These are phyloP conservation scores for Pestalotiopsis sp. DNA, from an alignment of 2,329 filamentous ascomycete genomes.

Conservation along the genomic window DNA sequence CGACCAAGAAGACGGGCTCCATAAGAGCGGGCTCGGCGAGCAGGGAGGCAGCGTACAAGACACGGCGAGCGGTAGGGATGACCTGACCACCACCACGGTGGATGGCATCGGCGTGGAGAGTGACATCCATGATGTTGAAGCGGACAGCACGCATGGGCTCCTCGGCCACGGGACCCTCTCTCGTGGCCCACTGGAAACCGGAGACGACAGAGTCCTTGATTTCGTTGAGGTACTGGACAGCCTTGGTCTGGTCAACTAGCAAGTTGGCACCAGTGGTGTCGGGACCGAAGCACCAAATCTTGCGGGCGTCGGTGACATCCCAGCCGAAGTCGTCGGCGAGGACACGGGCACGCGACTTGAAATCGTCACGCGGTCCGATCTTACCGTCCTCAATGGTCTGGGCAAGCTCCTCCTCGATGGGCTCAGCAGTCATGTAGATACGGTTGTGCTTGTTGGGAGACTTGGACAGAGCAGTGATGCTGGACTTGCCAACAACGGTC, in stretches of 20 bases:
- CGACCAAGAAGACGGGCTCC: slow-evolving; percentile 98
- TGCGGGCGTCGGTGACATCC: slow-evolving; percentile 99
- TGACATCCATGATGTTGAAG: slow-evolving; percentile 99
- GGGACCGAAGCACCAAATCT: slow-evolving; percentile 99
- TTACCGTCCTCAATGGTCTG: slow-evolving; percentile 89
- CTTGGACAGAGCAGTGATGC: slow-evolving; percentile 97
- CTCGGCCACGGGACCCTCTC: slow-evolving; percentile 96
- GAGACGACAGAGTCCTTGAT: slow-evolving; percentile 99
- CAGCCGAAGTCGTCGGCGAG: slow-evolving; percentile 97
- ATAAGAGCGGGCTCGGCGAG: slow-evolving; percentile 89
- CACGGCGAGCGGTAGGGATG: slow-evolving; percentile 97
- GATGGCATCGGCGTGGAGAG: slow-evolving; percentile 98
- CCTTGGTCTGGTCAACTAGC: slow-evolving; percentile 99
- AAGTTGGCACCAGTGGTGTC: slow-evolving; percentile 98
- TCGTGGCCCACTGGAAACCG: slow-evolving; percentile 99
- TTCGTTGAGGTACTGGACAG: slow-evolving; percentile 99
- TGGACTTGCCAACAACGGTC: slow-evolving; percentile 82
- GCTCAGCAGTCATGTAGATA: slow-evolving; percentile 93
- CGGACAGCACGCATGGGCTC: slow-evolving; percentile 97
- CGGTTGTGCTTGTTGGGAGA: slow-evolving; percentile 99
- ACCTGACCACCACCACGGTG: slow-evolving; percentile 99
- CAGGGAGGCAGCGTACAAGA: slow-evolving; percentile 90
- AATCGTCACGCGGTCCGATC: slow-evolving; percentile 94
- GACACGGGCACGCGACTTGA: slow-evolving; percentile 96
- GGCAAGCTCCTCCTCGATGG: slow-evolving; percentile 88